These are phyloP conservation scores for Populus davidiana DNA, from an alignment of 345 rosid species.

Conservation along the genomic window DNA sequence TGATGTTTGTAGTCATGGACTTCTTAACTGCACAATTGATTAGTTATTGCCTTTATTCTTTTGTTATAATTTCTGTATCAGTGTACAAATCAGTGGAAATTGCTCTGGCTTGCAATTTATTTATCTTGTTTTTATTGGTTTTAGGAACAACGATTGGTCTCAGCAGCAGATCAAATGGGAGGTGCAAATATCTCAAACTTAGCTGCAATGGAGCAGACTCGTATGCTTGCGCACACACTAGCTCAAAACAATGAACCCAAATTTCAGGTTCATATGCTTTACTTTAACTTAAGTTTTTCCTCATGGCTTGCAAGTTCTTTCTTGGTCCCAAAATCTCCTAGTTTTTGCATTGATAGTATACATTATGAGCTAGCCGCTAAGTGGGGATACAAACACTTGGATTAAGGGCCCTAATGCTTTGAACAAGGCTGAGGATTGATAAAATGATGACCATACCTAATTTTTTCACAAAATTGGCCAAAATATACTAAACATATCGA, in stretches of 20 bases:
- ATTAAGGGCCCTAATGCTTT: not conserved
- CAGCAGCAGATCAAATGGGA: constrained; percentile 58
- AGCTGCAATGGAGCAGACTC: constrained; percentile 97
- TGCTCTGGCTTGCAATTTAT: not conserved
- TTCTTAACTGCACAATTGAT: too few species aligned
- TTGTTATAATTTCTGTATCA: not conserved
- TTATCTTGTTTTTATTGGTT: constrained; percentile 15
- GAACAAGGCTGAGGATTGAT: not conserved
- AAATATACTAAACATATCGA: not conserved
- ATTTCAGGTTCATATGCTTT: constrained; percentile 66
- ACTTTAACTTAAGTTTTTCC: not conserved
- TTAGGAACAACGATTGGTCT: constrained; percentile 68
- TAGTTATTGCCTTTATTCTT: not conserved
- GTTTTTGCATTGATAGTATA: not conserved
- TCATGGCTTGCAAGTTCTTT: constrained; percentile 1
- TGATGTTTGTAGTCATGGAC: not conserved
- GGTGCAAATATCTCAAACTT: constrained; percentile 54
- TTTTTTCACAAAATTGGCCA: not conserved
- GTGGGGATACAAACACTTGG: not conserved
- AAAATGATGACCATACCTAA: too few species aligned
- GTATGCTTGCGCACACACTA: constrained; percentile 87
- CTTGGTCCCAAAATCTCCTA: not conserved
- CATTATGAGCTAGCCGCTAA: not conserved
- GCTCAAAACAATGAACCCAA: constrained; percentile 89
- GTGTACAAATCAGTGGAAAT: not conserved